phyloP scores from a whole-genome alignment of 495 filamentous ascomycete genomes.

The Aeminium ludgeri region DNA sequence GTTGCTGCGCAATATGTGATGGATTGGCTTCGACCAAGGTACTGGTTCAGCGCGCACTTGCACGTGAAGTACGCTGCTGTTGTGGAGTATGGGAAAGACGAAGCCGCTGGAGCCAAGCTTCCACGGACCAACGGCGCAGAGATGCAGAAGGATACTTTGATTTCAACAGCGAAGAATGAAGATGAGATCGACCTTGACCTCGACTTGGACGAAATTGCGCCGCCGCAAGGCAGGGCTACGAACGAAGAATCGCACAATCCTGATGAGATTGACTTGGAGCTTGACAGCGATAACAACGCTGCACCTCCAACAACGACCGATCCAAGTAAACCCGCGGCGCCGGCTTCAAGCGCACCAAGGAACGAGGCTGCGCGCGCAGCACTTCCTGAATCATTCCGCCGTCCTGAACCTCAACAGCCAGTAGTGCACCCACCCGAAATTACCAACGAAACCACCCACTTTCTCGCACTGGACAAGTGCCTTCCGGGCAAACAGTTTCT shows the following conservation, averaged over 20 bases:
- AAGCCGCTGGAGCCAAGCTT: background rate
- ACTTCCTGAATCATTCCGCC: constrained; percentile 42
- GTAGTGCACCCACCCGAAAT: constrained; percentile 34
- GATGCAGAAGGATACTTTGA: too few species aligned
- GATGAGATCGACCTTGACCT: constrained; percentile 28
- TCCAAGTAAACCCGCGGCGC: background rate
- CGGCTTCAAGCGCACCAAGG: background rate
- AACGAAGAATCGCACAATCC: constrained; percentile 1
- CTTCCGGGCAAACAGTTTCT: constrained; percentile 63
- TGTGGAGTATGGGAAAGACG: constrained; percentile 37
- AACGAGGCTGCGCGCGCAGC: constrained; percentile 11
- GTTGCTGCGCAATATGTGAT: constrained; percentile 60
- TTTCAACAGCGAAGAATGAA: constrained; percentile 14
- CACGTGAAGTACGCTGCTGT: constrained; percentile 71
- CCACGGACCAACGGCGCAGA: background rate
- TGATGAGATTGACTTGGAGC: constrained; percentile 17
- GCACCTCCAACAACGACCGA: background rate
- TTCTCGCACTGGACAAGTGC: constrained; percentile 84
- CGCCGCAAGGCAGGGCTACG: background rate
- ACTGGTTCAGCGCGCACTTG: constrained; percentile 91
- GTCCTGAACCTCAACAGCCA: constrained; percentile 37
- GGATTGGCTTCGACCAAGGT: constrained; percentile 58
- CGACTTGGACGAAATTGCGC: constrained; percentile 15
- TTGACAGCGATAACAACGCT: constrained; percentile 9
- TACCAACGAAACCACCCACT: constrained; percentile 58